These are phyloP conservation scores for Starmerella asiatica DNA, from an alignment of 805 yeast genomes.

Conservation along the genomic window DNA sequence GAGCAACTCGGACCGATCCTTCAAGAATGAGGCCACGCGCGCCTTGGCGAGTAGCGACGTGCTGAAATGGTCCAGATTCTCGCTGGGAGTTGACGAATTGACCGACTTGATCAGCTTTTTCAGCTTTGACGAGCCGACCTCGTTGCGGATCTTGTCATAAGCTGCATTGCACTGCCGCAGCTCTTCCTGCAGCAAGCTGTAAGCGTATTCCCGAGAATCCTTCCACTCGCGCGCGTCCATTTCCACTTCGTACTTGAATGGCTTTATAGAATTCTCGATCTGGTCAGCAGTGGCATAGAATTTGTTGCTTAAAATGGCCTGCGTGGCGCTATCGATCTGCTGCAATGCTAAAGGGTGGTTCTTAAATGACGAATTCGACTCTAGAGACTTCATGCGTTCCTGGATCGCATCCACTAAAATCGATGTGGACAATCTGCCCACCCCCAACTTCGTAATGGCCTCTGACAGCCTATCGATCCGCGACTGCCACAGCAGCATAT, in stretches of 20 bases:
- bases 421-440: constrained; percentile 79
- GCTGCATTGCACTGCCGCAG: constrained; percentile 64
- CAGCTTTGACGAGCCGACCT: constrained; percentile 73
- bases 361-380: constrained; percentile 58
- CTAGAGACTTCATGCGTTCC: constrained; percentile 61
- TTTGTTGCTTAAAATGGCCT: constrained; percentile 58
- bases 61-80: constrained; percentile 37
- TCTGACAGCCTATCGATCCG: constrained; percentile 76
- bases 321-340: constrained; percentile 75
- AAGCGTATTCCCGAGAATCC: constrained; percentile 64
- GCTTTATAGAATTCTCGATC: constrained; percentile 95
- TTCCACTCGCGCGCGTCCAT: constrained; percentile 93
- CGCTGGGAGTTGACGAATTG: constrained; percentile 34
- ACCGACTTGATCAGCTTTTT: constrained; percentile 65
- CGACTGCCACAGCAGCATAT: constrained; percentile 74
- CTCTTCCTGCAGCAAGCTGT: constrained; percentile 66
- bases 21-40: constrained; percentile 67
- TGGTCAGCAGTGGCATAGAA: constrained; percentile 93
- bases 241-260: constrained; percentile 93
- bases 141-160: constrained; percentile 43
- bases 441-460: constrained; percentile 78
- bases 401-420: constrained; percentile 68
- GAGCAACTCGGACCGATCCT: constrained; percentile 56
- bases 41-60: constrained; percentile 62
- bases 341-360: constrained; percentile 78